Conservation (phyloP, 352 stramenopile species). For the Globisporangium uncinulatum region DNA sequence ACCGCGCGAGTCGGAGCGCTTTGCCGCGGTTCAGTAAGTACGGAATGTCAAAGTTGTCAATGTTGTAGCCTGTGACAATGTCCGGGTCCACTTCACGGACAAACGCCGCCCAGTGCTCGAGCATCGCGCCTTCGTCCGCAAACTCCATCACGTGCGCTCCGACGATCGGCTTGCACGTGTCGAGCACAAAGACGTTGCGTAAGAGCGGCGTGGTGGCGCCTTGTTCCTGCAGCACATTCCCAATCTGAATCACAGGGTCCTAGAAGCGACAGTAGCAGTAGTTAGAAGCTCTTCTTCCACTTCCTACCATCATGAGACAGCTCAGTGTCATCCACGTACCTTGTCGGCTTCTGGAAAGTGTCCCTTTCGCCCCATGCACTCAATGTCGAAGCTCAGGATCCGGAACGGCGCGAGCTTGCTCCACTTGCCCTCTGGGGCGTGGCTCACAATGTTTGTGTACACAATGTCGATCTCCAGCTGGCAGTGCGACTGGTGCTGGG, state of each 20-base stretch:
- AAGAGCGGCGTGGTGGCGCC: slow-evolving; percentile 54
- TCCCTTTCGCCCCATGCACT: slow-evolving; percentile 98
- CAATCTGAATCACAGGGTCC: slow-evolving; percentile 99
- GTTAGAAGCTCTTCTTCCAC: too few relatives aligned
- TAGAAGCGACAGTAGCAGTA: slow-evolving; percentile 23
- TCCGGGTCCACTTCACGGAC: slow-evolving; percentile 95
- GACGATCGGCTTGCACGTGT: slow-evolving; percentile 97
- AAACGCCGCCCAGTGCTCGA: slow-evolving; percentile 97
- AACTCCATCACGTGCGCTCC: slow-evolving; percentile 97
- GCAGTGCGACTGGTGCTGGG: slow-evolving; percentile 84
- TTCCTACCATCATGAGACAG: background rate
- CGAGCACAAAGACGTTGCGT: slow-evolving; percentile 97
- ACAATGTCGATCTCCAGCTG: slow-evolving; percentile 98
- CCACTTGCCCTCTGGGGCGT: slow-evolving; percentile 93
- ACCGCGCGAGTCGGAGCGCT: slow-evolving; percentile 77
- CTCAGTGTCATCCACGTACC: slow-evolving; percentile 11
- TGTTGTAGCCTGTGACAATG: slow-evolving; percentile 99
- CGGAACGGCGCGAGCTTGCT: slow-evolving; percentile 96
- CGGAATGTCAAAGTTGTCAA: slow-evolving; percentile 99
- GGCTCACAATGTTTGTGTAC: slow-evolving; percentile 96
- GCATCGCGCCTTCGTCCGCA: slow-evolving; percentile 94
- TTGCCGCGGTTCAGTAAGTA: slow-evolving; percentile 99
- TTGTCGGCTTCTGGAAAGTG: slow-evolving; percentile 87
- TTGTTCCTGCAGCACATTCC: slow-evolving; percentile 93
- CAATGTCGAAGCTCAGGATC: slow-evolving; percentile 99